Percentiles rank a stretch among this genome's conserved stretches.
Evolutionary conservation across 176 grass and related monocot species (phyloP).

Genomic region (Avena sativa): DNA sequence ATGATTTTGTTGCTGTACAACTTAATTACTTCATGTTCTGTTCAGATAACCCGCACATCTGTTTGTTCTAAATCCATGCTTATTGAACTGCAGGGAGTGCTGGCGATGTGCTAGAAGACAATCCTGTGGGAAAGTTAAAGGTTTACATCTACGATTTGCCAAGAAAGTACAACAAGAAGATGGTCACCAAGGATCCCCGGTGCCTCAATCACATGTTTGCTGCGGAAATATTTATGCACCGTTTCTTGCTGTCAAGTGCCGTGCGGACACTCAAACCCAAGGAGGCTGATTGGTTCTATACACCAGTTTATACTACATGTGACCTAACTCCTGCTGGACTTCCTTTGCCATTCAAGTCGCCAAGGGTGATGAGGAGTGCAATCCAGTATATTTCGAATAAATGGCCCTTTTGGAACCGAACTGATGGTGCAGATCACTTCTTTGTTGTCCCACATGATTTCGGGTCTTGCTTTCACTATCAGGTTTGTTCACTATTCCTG

Average conservation of each 20-base stretch:
- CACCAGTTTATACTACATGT: slow-evolving; percentile 91
- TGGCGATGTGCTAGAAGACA: slow-evolving; percentile 95
- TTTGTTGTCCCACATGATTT: slow-evolving; percentile 97
- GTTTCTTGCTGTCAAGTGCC: slow-evolving; percentile 86
- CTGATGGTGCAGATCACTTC: slow-evolving; percentile 90
- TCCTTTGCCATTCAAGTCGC: slow-evolving; percentile 89
- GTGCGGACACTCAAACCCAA: slow-evolving; percentile 90
- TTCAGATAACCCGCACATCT: neutral
- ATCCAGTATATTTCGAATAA: slow-evolving; percentile 82
- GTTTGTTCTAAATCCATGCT: slow-evolving; percentile 2
- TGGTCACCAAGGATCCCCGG: slow-evolving; percentile 88
- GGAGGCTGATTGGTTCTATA: slow-evolving; percentile 97
- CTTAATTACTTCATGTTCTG: slow-evolving; percentile 12
- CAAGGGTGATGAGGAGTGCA: slow-evolving; percentile 91
- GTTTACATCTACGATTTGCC: slow-evolving; percentile 94
- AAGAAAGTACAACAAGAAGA: slow-evolving; percentile 97
- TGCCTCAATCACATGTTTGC: slow-evolving; percentile 97
- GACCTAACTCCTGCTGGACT: slow-evolving; percentile 82
- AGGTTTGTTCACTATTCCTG: slow-evolving; percentile 37
- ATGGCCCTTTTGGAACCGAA: slow-evolving; percentile 93
- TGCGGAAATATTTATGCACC: slow-evolving; percentile 97
- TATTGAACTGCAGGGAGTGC: slow-evolving; percentile 73
- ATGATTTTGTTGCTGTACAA: slow-evolving; percentile 6
- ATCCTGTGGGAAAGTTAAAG: slow-evolving; percentile 91
- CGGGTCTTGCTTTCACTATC: slow-evolving; percentile 95